Conservation (phyloP, 805 yeast genomes). For the Candida qinlingensis region DNA sequence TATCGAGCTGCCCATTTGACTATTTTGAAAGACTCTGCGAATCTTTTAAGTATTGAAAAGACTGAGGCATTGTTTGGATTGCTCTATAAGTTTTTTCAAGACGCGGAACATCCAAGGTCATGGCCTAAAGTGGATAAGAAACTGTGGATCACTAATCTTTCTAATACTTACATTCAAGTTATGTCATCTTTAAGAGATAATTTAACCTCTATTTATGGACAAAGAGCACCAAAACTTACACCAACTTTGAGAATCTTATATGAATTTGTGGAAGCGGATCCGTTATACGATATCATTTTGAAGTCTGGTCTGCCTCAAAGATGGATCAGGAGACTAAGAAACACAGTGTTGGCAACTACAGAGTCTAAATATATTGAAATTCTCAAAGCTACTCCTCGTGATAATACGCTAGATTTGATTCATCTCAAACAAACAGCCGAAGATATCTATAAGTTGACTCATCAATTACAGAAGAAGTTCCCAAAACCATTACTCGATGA, state of each 20-base stretch:
- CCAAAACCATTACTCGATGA: slow-evolving; percentile 56
- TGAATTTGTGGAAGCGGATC: slow-evolving; percentile 44
- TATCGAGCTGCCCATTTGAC: slow-evolving; percentile 44
- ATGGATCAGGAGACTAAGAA: slow-evolving; percentile 36
- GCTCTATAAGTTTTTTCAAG: slow-evolving; percentile 21
- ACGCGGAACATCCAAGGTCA: slow-evolving; percentile 20
- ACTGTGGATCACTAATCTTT: slow-evolving; percentile 43
- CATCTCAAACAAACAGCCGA: slow-evolving; percentile 58
- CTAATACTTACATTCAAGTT: slow-evolving; percentile 39
- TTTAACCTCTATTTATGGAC: slow-evolving; percentile 37
- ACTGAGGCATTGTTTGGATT: slow-evolving; percentile 32
- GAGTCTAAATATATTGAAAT: slow-evolving; percentile 39
- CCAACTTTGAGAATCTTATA: slow-evolving; percentile 46
- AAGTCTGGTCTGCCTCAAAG: slow-evolving; percentile 35
- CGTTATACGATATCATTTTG: slow-evolving; percentile 32
- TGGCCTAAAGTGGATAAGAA: slow-evolving; percentile 46
- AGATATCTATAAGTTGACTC: slow-evolving; percentile 42
- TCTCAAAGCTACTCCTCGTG: slow-evolving; percentile 52
- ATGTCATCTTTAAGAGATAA: slow-evolving; percentile 40
- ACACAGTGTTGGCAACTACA: slow-evolving; percentile 34
- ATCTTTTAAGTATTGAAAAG: slow-evolving; percentile 26
- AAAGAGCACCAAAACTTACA: slow-evolving; percentile 52
- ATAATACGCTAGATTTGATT: slow-evolving; percentile 43
- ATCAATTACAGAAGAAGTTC: slow-evolving; percentile 52
- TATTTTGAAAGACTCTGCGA: slow-evolving; percentile 24